Percentiles rank a stretch among this genome's conserved stretches.
phyloP scores from a whole-genome alignment of 2,329 filamentous ascomycete species.

The Aspergillus ustus region DNA sequence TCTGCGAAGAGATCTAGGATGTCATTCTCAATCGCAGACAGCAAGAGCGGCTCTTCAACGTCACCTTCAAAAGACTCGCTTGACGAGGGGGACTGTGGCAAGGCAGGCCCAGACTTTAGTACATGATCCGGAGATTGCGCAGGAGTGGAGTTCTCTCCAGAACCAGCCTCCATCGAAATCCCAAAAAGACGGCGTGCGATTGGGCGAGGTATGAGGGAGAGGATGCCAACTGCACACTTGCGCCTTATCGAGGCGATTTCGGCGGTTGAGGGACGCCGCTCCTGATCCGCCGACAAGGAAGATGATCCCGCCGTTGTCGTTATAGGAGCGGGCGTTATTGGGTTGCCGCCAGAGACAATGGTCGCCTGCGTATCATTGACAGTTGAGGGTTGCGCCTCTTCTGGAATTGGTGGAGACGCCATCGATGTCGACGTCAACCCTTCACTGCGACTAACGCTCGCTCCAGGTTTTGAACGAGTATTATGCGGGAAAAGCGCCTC shows the following conservation, averaged over 20 bases:
- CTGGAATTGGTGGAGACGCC: background rate
- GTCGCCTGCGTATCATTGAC: slow-evolving; percentile 21
- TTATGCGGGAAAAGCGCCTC: slow-evolving; percentile 86
- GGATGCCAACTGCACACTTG: slow-evolving; percentile 48
- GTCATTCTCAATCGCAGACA: slow-evolving; percentile 63
- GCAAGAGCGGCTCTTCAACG: slow-evolving; percentile 54
- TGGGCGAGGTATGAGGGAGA: slow-evolving; percentile 48
- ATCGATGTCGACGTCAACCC: slow-evolving; percentile 12
- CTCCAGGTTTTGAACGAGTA: slow-evolving; percentile 61
- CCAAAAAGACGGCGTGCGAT: slow-evolving; percentile 53
- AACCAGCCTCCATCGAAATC: slow-evolving; percentile 23
- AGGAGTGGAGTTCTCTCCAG: background rate
- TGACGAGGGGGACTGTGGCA: slow-evolving; percentile 17
- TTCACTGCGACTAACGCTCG: slow-evolving; percentile 16
- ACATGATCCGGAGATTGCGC: background rate
- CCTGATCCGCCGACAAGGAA: slow-evolving; percentile 22
- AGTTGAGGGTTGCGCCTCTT: slow-evolving; percentile 27
- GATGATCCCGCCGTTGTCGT: slow-evolving; percentile 18
- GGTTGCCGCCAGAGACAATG: slow-evolving; percentile 28
- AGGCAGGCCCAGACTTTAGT: background rate
- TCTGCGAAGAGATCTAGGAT: slow-evolving; percentile 78
- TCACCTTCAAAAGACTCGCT: background rate
- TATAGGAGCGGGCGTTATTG: slow-evolving; percentile 18
- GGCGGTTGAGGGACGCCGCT: slow-evolving; percentile 29
- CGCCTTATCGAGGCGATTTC: slow-evolving; percentile 48